These are phyloP conservation scores for Cladosporium sp. DNA, from an alignment of 2,329 filamentous ascomycete genomes.

Conservation along the genomic window DNA sequence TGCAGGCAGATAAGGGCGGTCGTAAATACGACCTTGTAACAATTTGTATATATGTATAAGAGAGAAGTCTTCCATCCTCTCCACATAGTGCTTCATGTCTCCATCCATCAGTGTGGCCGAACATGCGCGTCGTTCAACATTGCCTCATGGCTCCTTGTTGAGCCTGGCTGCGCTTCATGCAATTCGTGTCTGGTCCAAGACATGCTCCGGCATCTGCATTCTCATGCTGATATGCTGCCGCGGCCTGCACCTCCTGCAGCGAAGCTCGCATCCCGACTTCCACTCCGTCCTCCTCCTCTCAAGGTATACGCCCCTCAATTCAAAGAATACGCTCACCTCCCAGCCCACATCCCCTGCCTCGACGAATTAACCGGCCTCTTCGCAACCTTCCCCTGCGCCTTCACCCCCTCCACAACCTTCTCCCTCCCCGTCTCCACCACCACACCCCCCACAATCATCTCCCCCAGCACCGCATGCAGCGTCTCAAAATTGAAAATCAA, in stretches of 20 bases:
- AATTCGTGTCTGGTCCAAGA: background rate
- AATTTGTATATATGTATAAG: constrained; percentile 4
- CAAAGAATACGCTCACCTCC: constrained; percentile 32
- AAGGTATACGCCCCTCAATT: background rate
- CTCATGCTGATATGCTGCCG: background rate
- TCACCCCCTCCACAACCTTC: constrained; percentile 82
- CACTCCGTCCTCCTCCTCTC: background rate
- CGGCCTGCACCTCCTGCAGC: background rate
- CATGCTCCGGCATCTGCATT: background rate
- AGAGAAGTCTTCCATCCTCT: background rate
- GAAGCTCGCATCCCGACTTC: background rate
- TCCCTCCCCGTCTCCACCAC: constrained; percentile 91
- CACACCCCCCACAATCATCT: constrained; percentile 95
- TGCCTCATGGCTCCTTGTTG: background rate
- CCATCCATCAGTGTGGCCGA: background rate
- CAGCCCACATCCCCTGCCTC: constrained; percentile 37
- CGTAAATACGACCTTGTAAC: constrained; percentile 1
- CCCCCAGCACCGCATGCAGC: constrained; percentile 81
- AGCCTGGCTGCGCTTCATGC: background rate
- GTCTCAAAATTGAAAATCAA: constrained; percentile 99
- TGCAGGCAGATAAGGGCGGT: background rate
- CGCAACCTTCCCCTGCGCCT: constrained; percentile 70
- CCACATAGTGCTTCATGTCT: background rate
- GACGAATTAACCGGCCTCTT: constrained; percentile 77
- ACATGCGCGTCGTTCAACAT: background rate